Conservation (phyloP, 1,139 yeast species). For the Magnusiomyces paraingens region DNA sequence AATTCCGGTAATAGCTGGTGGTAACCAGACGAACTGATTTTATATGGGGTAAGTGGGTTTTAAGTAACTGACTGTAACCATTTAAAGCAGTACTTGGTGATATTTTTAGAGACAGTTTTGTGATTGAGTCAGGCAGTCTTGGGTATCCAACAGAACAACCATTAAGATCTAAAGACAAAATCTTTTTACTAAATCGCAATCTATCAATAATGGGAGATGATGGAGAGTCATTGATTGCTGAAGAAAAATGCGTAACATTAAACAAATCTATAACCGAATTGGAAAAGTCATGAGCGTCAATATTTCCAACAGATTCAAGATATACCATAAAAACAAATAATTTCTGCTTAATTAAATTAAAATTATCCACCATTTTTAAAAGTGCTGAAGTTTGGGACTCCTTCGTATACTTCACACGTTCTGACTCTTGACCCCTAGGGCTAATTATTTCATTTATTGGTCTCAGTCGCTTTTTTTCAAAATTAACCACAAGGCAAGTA, state of each 20-base stretch:
- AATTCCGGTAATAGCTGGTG: not conserved
- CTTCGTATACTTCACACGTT: not conserved
- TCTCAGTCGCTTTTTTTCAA: not conserved
- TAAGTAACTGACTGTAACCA: not conserved
- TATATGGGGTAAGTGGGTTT: not conserved
- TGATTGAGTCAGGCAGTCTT: not conserved
- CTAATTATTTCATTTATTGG: not conserved
- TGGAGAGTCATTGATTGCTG: not conserved
- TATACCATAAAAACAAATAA: not conserved
- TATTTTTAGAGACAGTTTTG: not conserved
- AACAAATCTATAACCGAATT: not conserved
- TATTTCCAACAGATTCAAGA: not conserved
- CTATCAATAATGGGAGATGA: not conserved
- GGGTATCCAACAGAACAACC: not conserved
- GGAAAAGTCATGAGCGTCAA: not conserved
- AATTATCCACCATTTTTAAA: not conserved
- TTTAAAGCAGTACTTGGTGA: not conserved
- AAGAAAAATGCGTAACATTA: not conserved
- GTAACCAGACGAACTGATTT: not conserved
- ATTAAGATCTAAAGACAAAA: not conserved
- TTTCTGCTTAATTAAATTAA: not conserved
- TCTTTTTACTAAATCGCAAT: not conserved
- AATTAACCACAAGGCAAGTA: not conserved
- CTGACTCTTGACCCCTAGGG: not conserved
- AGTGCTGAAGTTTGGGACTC: not conserved